Conservation (phyloP, 805 yeast species). For the Ogataea trehalophila region DNA sequence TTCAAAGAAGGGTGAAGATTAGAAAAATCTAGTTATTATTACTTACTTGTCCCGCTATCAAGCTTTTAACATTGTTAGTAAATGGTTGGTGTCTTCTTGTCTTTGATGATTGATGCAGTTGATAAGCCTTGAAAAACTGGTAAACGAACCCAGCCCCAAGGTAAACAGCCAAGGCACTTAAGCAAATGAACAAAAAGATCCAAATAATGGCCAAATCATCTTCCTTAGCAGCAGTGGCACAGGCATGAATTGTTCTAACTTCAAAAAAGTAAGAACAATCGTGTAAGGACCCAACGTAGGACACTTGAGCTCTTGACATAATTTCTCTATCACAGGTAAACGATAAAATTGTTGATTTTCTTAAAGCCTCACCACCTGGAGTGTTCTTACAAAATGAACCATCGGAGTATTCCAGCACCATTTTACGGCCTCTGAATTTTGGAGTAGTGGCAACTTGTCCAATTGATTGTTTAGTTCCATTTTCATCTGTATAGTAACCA, state of each 20-base stretch:
- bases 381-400: conserved; percentile 55
- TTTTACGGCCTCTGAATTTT: conserved; percentile 62
- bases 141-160: conserved; percentile 39
- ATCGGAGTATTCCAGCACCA: conserved; percentile 62
- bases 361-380: conserved; percentile 43
- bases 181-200: conserved; percentile 51
- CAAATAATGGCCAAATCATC: conserved; percentile 62
- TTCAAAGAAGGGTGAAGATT: too few species aligned
- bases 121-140: conserved; percentile 25
- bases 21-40: not conserved
- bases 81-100: conserved; percentile 5
- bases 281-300: conserved; percentile 65
- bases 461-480: conserved; percentile 44
- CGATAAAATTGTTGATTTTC: conserved; percentile 61
- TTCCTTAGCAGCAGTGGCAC: conserved; percentile 69
- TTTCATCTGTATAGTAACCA: conserved; percentile 47
- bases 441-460: conserved; percentile 64
- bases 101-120: conserved; percentile 4
- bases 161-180: conserved; percentile 38
- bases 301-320: conserved; percentile 55
- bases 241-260: conserved; percentile 78
- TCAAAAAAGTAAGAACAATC: conserved; percentile 84
- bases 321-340: conserved; percentile 79
- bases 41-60: conserved; percentile 8
- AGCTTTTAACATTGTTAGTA: conserved; percentile 1